These are phyloP conservation scores for Russula lepida DNA, from an alignment of 768 basidiomycete genomes.

Conservation along the genomic window DNA sequence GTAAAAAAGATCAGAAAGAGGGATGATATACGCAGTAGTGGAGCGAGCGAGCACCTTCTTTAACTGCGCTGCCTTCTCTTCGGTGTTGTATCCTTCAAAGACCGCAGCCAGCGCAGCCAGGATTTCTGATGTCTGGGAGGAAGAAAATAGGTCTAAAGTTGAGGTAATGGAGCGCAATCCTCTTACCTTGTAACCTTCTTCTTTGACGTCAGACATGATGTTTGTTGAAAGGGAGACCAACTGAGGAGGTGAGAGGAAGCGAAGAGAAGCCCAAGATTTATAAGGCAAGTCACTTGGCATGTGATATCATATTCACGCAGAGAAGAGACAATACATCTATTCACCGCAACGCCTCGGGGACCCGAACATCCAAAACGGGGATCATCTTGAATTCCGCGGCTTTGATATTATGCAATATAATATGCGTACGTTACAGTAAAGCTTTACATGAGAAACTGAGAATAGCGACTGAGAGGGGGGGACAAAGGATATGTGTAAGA, in stretches of 20 bases:
- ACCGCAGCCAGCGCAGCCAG: slow-evolving; percentile 43
- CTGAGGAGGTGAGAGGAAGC: background rate
- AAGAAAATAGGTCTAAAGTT: background rate
- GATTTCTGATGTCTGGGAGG: slow-evolving; percentile 55
- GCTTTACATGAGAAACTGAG: too few relatives aligned
- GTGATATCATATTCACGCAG: background rate
- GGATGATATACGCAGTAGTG: background rate
- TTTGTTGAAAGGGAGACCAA: background rate
- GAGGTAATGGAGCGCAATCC: background rate
- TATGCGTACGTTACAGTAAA: background rate
- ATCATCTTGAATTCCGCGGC: background rate
- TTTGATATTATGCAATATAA: slow-evolving; percentile 1
- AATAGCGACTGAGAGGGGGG: slow-evolving; percentile 1
- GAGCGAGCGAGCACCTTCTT: slow-evolving; percentile 52
- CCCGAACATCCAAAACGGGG: background rate
- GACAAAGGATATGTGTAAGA: background rate
- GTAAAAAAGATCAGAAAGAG: background rate
- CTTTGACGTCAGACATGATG: slow-evolving; percentile 20
- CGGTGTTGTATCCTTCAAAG: slow-evolving; percentile 46
- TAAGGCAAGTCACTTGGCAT: background rate
- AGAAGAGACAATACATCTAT: background rate
- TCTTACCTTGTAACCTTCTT: slow-evolving; percentile 19
- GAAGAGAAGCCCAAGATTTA: background rate
- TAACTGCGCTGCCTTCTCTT: slow-evolving; percentile 58
- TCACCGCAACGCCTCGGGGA: background rate